These are phyloP conservation scores for Fusarium sp. DNA, from an alignment of 2,329 filamentous ascomycete species.

Conservation along the genomic window DNA sequence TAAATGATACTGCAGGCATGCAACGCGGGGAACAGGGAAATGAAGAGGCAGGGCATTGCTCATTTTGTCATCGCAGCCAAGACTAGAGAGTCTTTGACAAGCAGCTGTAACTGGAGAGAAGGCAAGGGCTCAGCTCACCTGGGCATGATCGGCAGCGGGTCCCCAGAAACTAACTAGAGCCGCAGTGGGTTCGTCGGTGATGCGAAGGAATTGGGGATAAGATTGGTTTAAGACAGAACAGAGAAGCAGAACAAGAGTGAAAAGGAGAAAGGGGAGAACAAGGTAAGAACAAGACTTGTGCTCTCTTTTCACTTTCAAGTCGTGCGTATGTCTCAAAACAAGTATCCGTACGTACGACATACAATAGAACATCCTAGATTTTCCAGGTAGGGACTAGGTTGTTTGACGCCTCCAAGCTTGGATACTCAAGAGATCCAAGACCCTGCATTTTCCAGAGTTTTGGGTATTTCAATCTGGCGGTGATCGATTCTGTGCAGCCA, in stretches of 20 bases:
- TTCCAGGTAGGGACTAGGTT: constrained; percentile 16
- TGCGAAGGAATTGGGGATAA: constrained; percentile 23
- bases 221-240: constrained; percentile 17
- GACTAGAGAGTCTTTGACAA: constrained; percentile 11
- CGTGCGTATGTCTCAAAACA: neutral
- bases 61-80: constrained; percentile 33
- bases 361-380: constrained; percentile 14
- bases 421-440: constrained; percentile 31
- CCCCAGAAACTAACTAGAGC: constrained; percentile 33
- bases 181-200: constrained; percentile 27
- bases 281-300: neutral
- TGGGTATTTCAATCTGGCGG: constrained; percentile 39
- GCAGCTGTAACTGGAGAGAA: constrained; percentile 26
- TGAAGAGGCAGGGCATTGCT: constrained; percentile 11
- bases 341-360: constrained; percentile 2
- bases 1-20: constrained; percentile 22
- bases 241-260: neutral
- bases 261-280: neutral
- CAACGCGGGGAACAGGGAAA: constrained; percentile 32
- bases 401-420: constrained; percentile 36
- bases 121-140: constrained; percentile 43
- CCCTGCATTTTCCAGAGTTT: constrained; percentile 35
- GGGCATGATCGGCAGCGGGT: constrained; percentile 44
- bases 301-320: constrained; percentile 5
- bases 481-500: constrained; percentile 35